Conservation (phyloP, 2,329 filamentous ascomycete species). For the Pseudogymnoascus sp. region DNA sequence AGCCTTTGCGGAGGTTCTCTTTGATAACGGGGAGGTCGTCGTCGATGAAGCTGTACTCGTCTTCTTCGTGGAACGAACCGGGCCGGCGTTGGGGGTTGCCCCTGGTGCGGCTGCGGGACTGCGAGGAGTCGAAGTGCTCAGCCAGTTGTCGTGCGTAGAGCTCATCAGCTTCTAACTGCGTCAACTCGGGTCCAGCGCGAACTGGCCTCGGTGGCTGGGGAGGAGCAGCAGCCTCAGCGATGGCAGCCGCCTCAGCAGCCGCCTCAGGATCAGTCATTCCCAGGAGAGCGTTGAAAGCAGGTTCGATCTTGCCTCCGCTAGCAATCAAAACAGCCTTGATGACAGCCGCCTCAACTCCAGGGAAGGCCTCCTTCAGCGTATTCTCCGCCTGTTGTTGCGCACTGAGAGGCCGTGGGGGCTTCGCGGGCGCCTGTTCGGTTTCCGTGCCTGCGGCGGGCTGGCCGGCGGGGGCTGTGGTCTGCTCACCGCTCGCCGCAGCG, state of each 20-base stretch:
- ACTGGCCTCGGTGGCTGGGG: slow-evolving; percentile 72
- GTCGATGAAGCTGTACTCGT: slow-evolving; percentile 86
- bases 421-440: slow-evolving; percentile 55
- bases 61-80: slow-evolving; percentile 44
- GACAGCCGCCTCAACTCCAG: slow-evolving; percentile 67
- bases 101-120: slow-evolving; percentile 38
- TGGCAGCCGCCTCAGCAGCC: slow-evolving; percentile 46
- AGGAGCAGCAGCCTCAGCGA: slow-evolving; percentile 54
- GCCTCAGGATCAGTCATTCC: slow-evolving; percentile 74
- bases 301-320: slow-evolving; percentile 80
- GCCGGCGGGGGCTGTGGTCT: slow-evolving; percentile 31
- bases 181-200: slow-evolving; percentile 49
- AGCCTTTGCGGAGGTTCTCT: slow-evolving; percentile 89
- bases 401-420: slow-evolving; percentile 76
- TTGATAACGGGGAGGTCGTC: slow-evolving; percentile 91
- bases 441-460: slow-evolving; percentile 36
- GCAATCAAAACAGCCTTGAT: slow-evolving; percentile 83
- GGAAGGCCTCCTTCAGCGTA: slow-evolving; percentile 91
- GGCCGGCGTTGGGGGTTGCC: slow-evolving; percentile 36
- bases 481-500: slow-evolving; percentile 30
- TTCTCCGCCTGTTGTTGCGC: slow-evolving; percentile 78
- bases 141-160: slow-evolving; percentile 86
- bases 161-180: slow-evolving; percentile 85
- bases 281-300: slow-evolving; percentile 89
- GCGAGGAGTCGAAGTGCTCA: slow-evolving; percentile 65